A percentile compares a stretch with the other conserved stretches of the same genome.
These are phyloP conservation scores for Waltergamsia citrina DNA, from an alignment of 2,329 filamentous ascomycete genomes.

Conservation along the genomic window DNA sequence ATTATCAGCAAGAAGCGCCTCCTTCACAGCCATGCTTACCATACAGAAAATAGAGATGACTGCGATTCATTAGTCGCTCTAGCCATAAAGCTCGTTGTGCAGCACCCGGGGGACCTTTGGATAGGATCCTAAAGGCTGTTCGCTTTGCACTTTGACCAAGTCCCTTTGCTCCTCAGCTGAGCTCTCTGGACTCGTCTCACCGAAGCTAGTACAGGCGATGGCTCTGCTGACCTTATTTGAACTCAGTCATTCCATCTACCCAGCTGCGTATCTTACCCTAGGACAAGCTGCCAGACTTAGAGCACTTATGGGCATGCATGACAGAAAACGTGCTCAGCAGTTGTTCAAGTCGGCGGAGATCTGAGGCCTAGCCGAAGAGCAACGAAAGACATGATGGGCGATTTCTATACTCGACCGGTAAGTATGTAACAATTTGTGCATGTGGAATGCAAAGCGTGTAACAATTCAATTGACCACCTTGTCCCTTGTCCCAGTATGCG, in stretches of 20 bases:
- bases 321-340: constrained; percentile 2
- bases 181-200: constrained; percentile 7
- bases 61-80: constrained; percentile 8
- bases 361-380: constrained; percentile 10
- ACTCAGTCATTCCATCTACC: constrained; percentile 8
- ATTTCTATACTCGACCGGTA: constrained; percentile 11
- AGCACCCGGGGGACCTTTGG: no score
- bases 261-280: constrained; percentile 10
- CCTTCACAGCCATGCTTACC: background rate
- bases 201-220: constrained; percentile 8
- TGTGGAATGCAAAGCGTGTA: no score
- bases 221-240: constrained; percentile 8
- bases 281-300: constrained; percentile 9
- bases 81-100: constrained; percentile 10
- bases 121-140: constrained; percentile 1
- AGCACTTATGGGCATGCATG: constrained; percentile 9
- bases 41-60: background rate
- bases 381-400: constrained; percentile 11
- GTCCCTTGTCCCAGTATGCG: background rate
- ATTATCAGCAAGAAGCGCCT: constrained; percentile 10
- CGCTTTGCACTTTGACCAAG: constrained; percentile 6
- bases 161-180: constrained; percentile 7
- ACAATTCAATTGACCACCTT: no score
- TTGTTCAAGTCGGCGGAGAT: constrained; percentile 8
- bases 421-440: background rate